Base-by-base conservation (phyloP, 305 asterid species). In the Andrographis paniculata region DNA sequence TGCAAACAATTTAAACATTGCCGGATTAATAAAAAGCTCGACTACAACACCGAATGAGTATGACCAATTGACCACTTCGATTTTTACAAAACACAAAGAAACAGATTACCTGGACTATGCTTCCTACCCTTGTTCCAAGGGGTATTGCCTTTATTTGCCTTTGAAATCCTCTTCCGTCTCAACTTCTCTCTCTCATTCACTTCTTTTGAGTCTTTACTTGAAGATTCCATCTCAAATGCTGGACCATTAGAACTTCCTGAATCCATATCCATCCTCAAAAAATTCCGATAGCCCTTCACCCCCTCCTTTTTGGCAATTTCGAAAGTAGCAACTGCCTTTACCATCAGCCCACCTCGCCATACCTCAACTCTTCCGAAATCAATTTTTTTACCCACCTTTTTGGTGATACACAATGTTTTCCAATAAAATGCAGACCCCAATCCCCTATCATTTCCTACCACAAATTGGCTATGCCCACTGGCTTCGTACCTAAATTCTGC, bases 101-200 rank as follows among this genome's bases (percentile, higher is more conserved):
- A 16, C 27, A 12, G 56, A 46, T 53, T 68, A 91, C 96, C 99
- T 62, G 87, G 92, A 58, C 79, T 74, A 62, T 83, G 96, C 75
- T 79, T 91, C 78, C 64, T 80, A 53, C 99, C 99, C 70, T 78
- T 78, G 72, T 91, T 91, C 99, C 99, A 91, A 21, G 99, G 94
- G 22, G 69, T 77, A 36, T 83, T 91, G 35, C 99, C 99, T 57
- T 83, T 91, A 65, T 83, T 91, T 17, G 99, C 96, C 56, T 80
- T 77, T 1, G 99, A 91, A 60, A 86, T 86, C 78, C 92, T 75
- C 84, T 61, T 64, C 76, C 99, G 87, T 67, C 99, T 80, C 79
- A 83, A 57, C 72, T 54, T 64, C 67, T 86, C 96, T 58, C 80
- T 73, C 41, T 77, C 95, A 16, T 60, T 75, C 53, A 71, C 54